Conservation (phyloP, 202 grass and related monocot species). For the Schoenoplectus tabernaemontani region DNA sequence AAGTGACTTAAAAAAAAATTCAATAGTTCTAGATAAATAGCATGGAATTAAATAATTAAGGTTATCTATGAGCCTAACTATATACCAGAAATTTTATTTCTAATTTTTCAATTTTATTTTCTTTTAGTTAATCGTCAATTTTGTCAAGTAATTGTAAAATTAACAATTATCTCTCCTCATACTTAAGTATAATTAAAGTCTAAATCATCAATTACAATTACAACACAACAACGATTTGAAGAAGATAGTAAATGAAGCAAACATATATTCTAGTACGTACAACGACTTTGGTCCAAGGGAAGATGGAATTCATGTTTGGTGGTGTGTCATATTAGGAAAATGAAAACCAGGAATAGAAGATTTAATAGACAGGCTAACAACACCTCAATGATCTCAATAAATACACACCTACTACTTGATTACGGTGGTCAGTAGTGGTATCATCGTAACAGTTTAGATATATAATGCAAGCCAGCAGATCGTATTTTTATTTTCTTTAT, state of each 20-base stretch:
- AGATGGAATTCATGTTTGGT: neutral
- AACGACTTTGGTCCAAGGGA: neutral
- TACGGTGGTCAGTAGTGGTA: neutral
- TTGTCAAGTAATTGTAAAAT: neutral
- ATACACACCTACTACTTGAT: slow-evolving; percentile 5
- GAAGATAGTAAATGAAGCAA: neutral
- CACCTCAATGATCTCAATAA: slow-evolving; percentile 10
- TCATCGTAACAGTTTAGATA: slow-evolving; percentile 10
- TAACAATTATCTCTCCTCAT: neutral
- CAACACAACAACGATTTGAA: neutral
- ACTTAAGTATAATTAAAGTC: neutral
- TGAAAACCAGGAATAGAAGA: neutral
- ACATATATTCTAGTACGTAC: neutral
- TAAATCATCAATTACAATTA: neutral
- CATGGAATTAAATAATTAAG: too few relatives aligned
- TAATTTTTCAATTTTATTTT: neutral
- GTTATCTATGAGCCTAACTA: too few relatives aligned
- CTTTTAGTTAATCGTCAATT: neutral
- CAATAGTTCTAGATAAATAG: too few relatives aligned
- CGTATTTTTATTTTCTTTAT: neutral
- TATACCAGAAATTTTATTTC: too few relatives aligned
- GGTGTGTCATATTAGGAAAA: slow-evolving; percentile 11
- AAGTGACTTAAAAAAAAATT: too few relatives aligned
- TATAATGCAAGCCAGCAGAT: neutral
- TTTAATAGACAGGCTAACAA: slow-evolving; percentile 15